Evolutionary conservation across 768 basidiomycete genomes (phyloP), one percentile per base, ranked within the genome.

Genomic region (Kwoniella dendrophila): DNA sequence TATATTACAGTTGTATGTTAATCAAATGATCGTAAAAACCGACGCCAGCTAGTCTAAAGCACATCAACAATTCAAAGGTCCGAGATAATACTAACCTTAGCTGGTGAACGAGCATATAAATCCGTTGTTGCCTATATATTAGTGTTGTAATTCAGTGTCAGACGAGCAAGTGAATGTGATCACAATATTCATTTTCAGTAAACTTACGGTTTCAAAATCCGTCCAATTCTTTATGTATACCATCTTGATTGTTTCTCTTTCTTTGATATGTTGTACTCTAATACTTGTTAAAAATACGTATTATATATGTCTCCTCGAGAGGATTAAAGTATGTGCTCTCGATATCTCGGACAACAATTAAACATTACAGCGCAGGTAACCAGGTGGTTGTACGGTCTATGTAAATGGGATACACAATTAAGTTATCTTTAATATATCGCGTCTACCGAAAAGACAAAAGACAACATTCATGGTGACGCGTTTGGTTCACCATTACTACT

Each of bases 41-140:
- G n/a, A n/a, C n/a, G n/a, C n/a, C n/a, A n/a, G n/a, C n/a, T n/a
- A n/a, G n/a, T n/a, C n/a, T n/a, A n/a, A n/a, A n/a, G n/a, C n/a
- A n/a, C n/a, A n/a, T n/a, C n/a, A n/a, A n/a, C n/a, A n/a, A n/a
- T n/a, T n/a, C n/a, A n/a, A n/a, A n/a, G n/a, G n/a, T n/a, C n/a
- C n/a, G n/a, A n/a, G 34, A 49, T 34, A 10, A 16, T 56, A 80
- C 86, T 59, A 69, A 93, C 92, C 65, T 84, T 86, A 69, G 84
- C 83, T 1, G 93, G 92, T 14, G 90, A 87, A 73, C 86, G 87
- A 52, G 83, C 80, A 77, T 96, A 97, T 54, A 96, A 82, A 8
- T 83, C 86, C 79, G 92, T 90, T 66, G 92, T 92, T 27, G 90
- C 91, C 81, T 92, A 41, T 18, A 40, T 50, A 26, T 14, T 29